Conservation (phyloP, 805 yeast species). For the Candida sphagnicola region DNA sequence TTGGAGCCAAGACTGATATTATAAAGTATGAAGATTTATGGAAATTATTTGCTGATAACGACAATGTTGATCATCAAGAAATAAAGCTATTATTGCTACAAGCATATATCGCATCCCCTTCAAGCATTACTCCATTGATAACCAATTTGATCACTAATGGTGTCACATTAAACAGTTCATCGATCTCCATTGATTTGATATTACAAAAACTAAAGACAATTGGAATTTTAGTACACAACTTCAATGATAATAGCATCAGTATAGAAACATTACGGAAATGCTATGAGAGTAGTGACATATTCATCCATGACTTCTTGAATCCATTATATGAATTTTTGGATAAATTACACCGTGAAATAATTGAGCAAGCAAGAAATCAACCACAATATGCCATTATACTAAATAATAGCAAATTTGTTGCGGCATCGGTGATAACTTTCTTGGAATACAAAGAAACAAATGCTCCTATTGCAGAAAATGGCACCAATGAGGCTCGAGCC, state of each 20-base stretch:
- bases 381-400: constrained; percentile 14
- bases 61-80: constrained; percentile 13
- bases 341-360: constrained; percentile 6
- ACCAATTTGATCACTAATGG: neutral
- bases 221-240: constrained; percentile 15
- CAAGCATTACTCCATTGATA: neutral
- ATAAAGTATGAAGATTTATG: neutral
- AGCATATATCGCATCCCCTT: constrained; percentile 5
- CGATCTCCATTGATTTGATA: neutral
- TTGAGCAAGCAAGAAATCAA: neutral
- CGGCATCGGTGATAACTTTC: constrained; percentile 15
- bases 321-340: constrained; percentile 5
- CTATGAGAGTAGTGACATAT: neutral
- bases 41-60: constrained; percentile 11
- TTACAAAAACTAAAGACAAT: constrained; percentile 16
- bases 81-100: constrained; percentile 21
- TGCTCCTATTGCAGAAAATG: too few relatives aligned
- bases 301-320: neutral
- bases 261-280: neutral
- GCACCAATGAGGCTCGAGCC: too few relatives aligned
- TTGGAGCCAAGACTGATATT: constrained; percentile 1
- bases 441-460: constrained; percentile 3
- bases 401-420: constrained; percentile 31
- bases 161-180: neutral
- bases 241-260: constrained; percentile 3